Evolutionary conservation across 805 yeast genomes (phyloP), one percentile per base, ranked within the genome.

Genomic region (Ogataea ramenticola): DNA sequence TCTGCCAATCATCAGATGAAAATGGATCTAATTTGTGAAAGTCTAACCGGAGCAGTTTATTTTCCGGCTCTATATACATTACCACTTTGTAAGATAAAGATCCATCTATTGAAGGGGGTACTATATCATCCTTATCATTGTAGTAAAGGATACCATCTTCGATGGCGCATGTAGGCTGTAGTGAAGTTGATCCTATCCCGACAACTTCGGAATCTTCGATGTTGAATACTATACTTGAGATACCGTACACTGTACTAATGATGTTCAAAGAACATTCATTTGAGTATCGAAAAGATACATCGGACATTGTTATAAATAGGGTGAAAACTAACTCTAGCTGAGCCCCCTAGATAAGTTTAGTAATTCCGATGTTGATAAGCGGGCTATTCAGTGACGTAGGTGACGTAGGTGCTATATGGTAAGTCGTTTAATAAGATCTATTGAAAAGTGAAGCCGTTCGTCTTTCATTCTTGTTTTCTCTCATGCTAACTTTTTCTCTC

Each of bases 161-260:
- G 11, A 49, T 29, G 12, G 46, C 52, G 2, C 45, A 7, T 5
- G 54, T 41, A 2, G 46, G 26, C 20, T 22, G 32, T 12, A 44
- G 27, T 15, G 36, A 41, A 15, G 47, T 15, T 1, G 44, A 29
- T 1, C 55, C 55, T 10, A 51, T 39, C 2, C 52, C 55, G 24
- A 51, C 43, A 10, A 47, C 33, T 8, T 52, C 49, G 1, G 55
- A 43, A n/a, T 44, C 46, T 17, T 44, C 38, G 1, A 52, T 40
- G 17, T 46, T 33, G 2, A 52, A 16, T 2, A 51, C 17, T 5
- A 52, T 24, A 7, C 51, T 48, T 7, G 55, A 30, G 35, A 44
- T 36, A 14, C 55, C 56, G 2, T 46, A 45, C 1, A 45, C 53
- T 1, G 48, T 40, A 19, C 39, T 33, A 5, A 44, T 44, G 1